A percentile compares a stretch with the other conserved stretches of the same genome.
phyloP scores from a whole-genome alignment of 2,329 filamentous ascomycete species.

The Fragosphaeria purpurea region DNA sequence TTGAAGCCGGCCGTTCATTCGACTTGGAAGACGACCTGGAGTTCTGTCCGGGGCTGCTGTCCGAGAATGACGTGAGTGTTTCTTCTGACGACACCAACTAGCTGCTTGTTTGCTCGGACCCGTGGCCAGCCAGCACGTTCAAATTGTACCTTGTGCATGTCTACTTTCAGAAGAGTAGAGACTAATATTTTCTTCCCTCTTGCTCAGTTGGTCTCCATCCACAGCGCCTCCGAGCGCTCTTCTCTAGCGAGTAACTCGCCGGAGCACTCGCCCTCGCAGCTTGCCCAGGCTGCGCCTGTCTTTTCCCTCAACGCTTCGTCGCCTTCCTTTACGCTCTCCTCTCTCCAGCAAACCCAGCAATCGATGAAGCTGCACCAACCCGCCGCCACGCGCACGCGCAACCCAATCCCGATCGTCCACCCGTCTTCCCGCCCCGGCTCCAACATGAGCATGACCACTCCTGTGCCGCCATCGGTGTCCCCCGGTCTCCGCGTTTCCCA shows the following conservation, averaged over 20 bases:
- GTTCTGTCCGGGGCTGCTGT: slow-evolving; percentile 87
- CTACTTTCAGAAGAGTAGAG: neutral
- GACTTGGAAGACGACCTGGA: slow-evolving; percentile 93
- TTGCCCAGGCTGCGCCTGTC: slow-evolving; percentile 64
- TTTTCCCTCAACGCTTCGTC: slow-evolving; percentile 64
- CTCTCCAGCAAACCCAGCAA: slow-evolving; percentile 54
- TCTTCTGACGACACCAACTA: neutral
- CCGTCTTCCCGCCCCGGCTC: slow-evolving; percentile 52
- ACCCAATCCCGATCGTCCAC: slow-evolving; percentile 97
- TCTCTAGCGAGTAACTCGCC: slow-evolving; percentile 92
- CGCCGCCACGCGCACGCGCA: slow-evolving; percentile 76
- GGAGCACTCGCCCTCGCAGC: slow-evolving; percentile 79
- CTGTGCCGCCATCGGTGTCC: slow-evolving; percentile 58
- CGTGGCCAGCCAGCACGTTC: too few relatives aligned
- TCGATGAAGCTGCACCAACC: slow-evolving; percentile 79
- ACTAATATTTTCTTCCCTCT: neutral
- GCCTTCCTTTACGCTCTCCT: slow-evolving; percentile 54
- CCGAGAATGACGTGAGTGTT: slow-evolving; percentile 77
- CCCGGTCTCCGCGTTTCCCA: slow-evolving; percentile 46
- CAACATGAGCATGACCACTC: slow-evolving; percentile 78
- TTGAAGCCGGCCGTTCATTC: slow-evolving; percentile 86
- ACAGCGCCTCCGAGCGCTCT: slow-evolving; percentile 83
- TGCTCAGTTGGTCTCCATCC: slow-evolving; percentile 74
- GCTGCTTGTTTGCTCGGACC: neutral
- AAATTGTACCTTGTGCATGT: neutral